A percentile compares a stretch with the other conserved stretches of the same genome.
Evolutionary conservation across 148 eudicot genomes (phyloP).

Genomic region (Vaccinium darrowii): DNA sequence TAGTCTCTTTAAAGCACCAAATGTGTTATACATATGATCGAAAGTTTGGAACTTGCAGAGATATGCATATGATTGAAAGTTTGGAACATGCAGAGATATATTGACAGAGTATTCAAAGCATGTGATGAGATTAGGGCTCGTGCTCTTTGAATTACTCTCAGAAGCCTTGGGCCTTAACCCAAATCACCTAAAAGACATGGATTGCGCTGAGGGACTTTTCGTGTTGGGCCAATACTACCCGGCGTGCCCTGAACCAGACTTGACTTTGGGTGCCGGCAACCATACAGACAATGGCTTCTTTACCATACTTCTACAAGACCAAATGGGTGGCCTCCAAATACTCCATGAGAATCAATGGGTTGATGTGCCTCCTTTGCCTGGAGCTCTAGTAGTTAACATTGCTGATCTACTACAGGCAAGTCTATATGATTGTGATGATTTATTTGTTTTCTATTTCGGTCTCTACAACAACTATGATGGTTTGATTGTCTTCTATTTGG

Average conservation of each 20-base stretch:
- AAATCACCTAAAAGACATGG: slow-evolving; percentile 34
- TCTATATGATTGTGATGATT: not conserved
- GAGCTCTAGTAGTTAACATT: slow-evolving; percentile 10
- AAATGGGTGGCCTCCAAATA: slow-evolving; percentile 8
- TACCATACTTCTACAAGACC: slow-evolving; percentile 25
- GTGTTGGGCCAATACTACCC: slow-evolving; percentile 37
- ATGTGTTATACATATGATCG: not conserved
- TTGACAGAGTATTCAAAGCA: slow-evolving; percentile 27
- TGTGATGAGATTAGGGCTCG: slow-evolving; percentile 26
- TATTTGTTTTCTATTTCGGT: not conserved
- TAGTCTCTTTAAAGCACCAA: not conserved
- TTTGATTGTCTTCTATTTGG: not conserved
- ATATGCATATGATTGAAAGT: not conserved
- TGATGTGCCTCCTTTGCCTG: not conserved
- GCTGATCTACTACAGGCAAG: slow-evolving; percentile 7
- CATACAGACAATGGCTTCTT: slow-evolving; percentile 36
- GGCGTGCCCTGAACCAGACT: slow-evolving; percentile 36
- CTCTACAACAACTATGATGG: not conserved
- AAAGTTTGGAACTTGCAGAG: slow-evolving; percentile 15
- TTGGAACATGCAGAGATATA: slow-evolving; percentile 21
- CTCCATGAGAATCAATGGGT: slow-evolving; percentile 12
- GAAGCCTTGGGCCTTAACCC: slow-evolving; percentile 35
- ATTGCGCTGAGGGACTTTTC: slow-evolving; percentile 21
- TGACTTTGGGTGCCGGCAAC: slow-evolving; percentile 23
- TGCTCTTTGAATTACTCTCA: not conserved